Percentiles rank a stretch among this genome's conserved stretches.
Conservation (phyloP, 768 basidiomycete genomes). For the Rhizopogon vesiculosus region DNA sequence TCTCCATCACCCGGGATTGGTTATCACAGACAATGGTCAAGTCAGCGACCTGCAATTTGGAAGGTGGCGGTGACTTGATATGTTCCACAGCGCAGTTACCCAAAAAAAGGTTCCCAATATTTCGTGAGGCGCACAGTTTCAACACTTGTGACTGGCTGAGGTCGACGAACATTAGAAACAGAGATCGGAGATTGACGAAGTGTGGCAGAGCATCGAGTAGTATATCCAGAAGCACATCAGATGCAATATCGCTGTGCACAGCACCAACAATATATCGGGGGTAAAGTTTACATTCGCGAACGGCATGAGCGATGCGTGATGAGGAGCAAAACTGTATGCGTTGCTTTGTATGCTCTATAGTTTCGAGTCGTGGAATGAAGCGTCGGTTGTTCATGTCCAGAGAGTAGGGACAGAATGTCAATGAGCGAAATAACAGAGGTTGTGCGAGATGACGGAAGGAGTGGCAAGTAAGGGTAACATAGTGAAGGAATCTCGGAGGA, state of each 20-base stretch:
- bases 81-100: background rate
- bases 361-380: background rate
- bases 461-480: slow-evolving; percentile 3
- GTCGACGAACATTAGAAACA: slow-evolving; percentile 3
- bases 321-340: slow-evolving; percentile 4
- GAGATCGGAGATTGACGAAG: slow-evolving; percentile 1
- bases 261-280: slow-evolving; percentile 3
- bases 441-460: slow-evolving; percentile 3
- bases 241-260: background rate
- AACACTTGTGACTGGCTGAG: background rate
- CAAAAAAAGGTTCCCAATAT: background rate
- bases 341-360: background rate
- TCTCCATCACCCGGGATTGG: background rate
- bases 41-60: background rate
- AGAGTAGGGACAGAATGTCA: slow-evolving; percentile 6
- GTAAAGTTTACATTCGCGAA: slow-evolving; percentile 2
- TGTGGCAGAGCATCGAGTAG: slow-evolving; percentile 2
- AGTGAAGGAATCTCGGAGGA: background rate
- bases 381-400: background rate
- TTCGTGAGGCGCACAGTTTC: slow-evolving; percentile 1
- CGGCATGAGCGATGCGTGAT: background rate
- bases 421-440: slow-evolving; percentile 3
- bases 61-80: background rate
- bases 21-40: background rate
- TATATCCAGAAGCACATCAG: background rate